A percentile compares a stretch with the other conserved stretches of the same genome.
Evolutionary conservation across 495 filamentous ascomycete genomes (phyloP).

Genomic region (Tuber magnatum): DNA sequence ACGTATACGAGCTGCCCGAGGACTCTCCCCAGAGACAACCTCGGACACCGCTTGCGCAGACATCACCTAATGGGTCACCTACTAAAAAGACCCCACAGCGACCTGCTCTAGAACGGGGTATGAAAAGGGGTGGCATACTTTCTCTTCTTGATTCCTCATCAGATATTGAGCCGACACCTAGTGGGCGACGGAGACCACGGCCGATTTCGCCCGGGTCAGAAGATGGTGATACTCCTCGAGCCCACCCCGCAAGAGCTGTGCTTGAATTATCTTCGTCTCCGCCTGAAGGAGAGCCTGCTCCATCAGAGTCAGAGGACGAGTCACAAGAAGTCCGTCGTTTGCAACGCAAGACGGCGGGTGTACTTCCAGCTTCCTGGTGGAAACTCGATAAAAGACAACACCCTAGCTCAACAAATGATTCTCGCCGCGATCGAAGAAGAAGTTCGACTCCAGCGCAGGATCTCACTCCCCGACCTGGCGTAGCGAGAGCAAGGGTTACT

Average conservation of each 20-base stretch:
- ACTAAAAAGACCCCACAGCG: neutral
- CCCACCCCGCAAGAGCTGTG: constrained; percentile 7
- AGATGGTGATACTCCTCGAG: constrained; percentile 2
- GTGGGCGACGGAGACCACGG: neutral
- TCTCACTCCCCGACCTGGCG: constrained; percentile 48
- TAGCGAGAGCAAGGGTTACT: constrained; percentile 46
- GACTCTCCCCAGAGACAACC: neutral
- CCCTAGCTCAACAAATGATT: constrained; percentile 37
- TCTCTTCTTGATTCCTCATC: constrained; percentile 24
- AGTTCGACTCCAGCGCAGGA: constrained; percentile 42
- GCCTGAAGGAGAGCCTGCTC: constrained; percentile 8
- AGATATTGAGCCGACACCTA: constrained; percentile 18
- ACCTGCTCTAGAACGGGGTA: neutral
- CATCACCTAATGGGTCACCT: neutral
- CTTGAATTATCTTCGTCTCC: constrained; percentile 18
- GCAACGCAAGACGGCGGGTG: constrained; percentile 61
- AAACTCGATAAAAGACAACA: constrained; percentile 56
- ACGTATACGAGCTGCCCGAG: constrained; percentile 33
- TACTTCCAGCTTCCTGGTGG: constrained; percentile 86
- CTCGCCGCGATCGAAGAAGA: constrained; percentile 42
- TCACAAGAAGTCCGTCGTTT: constrained; percentile 46
- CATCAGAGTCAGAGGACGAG: constrained; percentile 42
- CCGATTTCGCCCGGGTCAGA: neutral
- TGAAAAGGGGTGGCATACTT: constrained; percentile 24
- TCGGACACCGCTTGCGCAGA: constrained; percentile 10